Base-by-base conservation (phyloP, 2,329 filamentous ascomycete species). In the Phoma sp. region DNA sequence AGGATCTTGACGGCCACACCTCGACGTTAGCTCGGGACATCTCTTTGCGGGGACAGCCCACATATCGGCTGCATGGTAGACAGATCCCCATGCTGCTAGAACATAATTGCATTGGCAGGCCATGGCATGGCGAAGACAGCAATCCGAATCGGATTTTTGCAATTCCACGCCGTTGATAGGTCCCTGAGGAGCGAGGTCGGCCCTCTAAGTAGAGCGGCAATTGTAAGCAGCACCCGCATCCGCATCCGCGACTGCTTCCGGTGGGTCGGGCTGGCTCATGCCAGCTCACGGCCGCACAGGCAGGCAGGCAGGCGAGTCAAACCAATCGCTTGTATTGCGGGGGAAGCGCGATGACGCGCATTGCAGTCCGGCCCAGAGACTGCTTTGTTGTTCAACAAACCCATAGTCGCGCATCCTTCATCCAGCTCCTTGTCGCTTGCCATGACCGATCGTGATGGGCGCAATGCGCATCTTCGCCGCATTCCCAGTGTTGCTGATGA, bases 1-100 rank as follows among this genome's bases (percentile, higher is more conserved):
- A 70, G 70, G 70, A 41, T 72, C 57, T 57, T 64, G 66, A 72
- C 71, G 71, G 70, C 56, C 47, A 58, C 45, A 57, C 47, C 25
- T 55, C 48, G 51, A 58, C 48, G 35, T 47, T 57, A 59, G 66
- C 68, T 73, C 69, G 68, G 70, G 59, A 62, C 58, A 69, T 67
- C 53, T 58, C 57, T 55, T 68, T 67, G 66, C 65, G 60, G 49
- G 45, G 43, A 39, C 60, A 35, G 47, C 39, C 32, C 39, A 40
- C 27, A 35, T 39, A 44, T 48, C 48, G 59, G 41, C 50, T 52
- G 48, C 49, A 58, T 46, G 32, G 13, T 37, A 38, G 45, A 36
- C 7, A 42, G 39, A 49, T 47, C 50, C 23, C 42, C 29, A 54
- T 18, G 18, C 18, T 47, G 44, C 10, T 39, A 42, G 36, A 39